phyloP scores from a whole-genome alignment of 495 filamentous ascomycete species.

The Aspergillus leporis region DNA sequence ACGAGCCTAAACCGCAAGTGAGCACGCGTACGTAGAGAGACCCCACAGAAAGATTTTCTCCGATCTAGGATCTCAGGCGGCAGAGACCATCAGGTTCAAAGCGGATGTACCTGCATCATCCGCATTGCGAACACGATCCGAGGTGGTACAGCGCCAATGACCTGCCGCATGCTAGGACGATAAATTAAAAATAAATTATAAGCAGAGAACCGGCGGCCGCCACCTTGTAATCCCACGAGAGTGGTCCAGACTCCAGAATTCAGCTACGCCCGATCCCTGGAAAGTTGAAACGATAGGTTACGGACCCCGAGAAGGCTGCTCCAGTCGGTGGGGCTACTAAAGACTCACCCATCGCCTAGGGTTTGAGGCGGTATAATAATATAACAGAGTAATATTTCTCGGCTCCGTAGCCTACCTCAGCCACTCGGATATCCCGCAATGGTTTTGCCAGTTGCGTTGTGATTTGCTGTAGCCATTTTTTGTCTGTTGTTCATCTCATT shows the following conservation, averaged over 20 bases:
- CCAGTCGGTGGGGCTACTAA: neutral
- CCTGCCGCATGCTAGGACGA: neutral
- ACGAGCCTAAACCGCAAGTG: neutral
- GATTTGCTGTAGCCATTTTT: neutral
- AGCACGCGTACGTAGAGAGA: neutral
- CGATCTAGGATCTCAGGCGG: constrained; percentile 1
- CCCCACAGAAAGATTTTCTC: neutral
- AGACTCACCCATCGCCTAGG: neutral
- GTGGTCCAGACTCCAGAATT: neutral
- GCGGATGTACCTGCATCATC: neutral
- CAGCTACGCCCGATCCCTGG: constrained; percentile 2
- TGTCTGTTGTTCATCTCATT: neutral
- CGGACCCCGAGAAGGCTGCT: neutral
- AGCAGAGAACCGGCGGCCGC: neutral
- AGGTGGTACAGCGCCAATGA: neutral
- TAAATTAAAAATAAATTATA: constrained; percentile 5
- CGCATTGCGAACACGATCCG: neutral
- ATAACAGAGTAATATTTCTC: neutral
- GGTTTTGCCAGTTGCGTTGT: neutral
- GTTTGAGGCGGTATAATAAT: neutral
- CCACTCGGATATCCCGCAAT: constrained; percentile 1
- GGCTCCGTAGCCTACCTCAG: neutral
- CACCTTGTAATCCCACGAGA: neutral
- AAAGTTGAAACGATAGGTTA: neutral
- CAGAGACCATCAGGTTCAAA: neutral